A percentile compares a stretch with the other conserved stretches of the same genome.
phyloP scores from a whole-genome alignment of 768 basidiomycete species.

The Clathrus columnatus region DNA sequence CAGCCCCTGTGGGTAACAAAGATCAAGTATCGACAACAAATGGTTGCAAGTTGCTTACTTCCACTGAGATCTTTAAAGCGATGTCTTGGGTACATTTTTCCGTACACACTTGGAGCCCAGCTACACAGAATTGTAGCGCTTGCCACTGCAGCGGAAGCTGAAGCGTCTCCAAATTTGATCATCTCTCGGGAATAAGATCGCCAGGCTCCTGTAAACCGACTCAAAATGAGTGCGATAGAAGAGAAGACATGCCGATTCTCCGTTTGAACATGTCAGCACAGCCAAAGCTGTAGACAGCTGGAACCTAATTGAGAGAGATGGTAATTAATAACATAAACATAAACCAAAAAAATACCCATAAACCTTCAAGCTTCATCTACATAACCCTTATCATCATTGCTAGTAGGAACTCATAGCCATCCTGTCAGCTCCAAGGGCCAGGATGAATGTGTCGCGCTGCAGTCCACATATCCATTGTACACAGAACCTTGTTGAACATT shows the following conservation, averaged over 20 bases:
- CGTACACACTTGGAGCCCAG: conserved; percentile 23
- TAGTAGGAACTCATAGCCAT: conserved; percentile 31
- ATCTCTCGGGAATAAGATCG: conserved; percentile 26
- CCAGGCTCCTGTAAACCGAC: conserved; percentile 19
- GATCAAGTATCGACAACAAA: conserved; percentile 30
- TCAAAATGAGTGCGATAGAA: conserved; percentile 16
- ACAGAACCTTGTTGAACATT: conserved; percentile 32
- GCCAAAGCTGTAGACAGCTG: conserved; percentile 31
- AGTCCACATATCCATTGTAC: conserved; percentile 32
- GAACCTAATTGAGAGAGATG: background rate
- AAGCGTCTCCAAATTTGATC: conserved; percentile 27
- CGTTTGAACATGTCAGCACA: conserved; percentile 26
- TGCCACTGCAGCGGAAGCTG: conserved; percentile 24
- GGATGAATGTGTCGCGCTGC: conserved; percentile 30
- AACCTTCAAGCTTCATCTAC: conserved; percentile 25
- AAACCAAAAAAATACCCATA: conserved; percentile 23
- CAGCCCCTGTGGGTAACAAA: conserved; percentile 22
- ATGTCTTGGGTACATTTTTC: conserved; percentile 24
- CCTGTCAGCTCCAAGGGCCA: conserved; percentile 21
- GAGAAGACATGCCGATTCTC: conserved; percentile 28
- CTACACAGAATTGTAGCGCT: conserved; percentile 20
- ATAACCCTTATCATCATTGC: conserved; percentile 15
- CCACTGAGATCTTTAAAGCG: conserved; percentile 23
- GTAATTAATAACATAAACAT: background rate
- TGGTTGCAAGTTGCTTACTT: conserved; percentile 28